phyloP scores from a whole-genome alignment of 148 eudicot species.

The Dysphania ambrosioides region DNA sequence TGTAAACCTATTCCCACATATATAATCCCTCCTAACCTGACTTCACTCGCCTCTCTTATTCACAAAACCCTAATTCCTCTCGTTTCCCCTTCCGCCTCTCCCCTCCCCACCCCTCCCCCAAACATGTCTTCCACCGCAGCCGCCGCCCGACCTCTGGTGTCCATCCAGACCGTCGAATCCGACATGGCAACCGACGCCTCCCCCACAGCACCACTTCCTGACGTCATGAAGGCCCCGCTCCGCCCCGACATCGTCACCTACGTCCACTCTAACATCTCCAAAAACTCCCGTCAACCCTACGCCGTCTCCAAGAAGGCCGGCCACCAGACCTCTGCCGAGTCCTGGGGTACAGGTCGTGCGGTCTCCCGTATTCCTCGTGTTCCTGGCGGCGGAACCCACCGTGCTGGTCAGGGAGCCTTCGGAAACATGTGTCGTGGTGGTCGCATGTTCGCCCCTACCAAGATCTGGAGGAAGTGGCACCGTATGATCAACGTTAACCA shows the following conservation, averaged over 20 bases:
- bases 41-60: no score
- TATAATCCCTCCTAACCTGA: no score
- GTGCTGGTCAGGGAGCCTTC: slow-evolving; percentile 40
- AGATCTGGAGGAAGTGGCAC: slow-evolving; percentile 38
- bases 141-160: slow-evolving; percentile 38
- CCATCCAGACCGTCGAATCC: slow-evolving; percentile 35
- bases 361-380: slow-evolving; percentile 45
- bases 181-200: slow-evolving; percentile 39
- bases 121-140: slow-evolving; percentile 33
- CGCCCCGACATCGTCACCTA: slow-evolving; percentile 40
- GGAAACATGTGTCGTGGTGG: slow-evolving; percentile 79
- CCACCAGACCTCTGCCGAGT: slow-evolving; percentile 46
- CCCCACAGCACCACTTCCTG: slow-evolving; percentile 32
- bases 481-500: slow-evolving; percentile 29
- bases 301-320: slow-evolving; percentile 40
- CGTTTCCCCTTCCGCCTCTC: neutral
- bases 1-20: no score
- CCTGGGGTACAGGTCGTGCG: slow-evolving; percentile 47
- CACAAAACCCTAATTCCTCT: neutral
- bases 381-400: slow-evolving; percentile 41
- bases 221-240: slow-evolving; percentile 38
- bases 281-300: slow-evolving; percentile 43
- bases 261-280: slow-evolving; percentile 39
- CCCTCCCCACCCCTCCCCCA: neutral
- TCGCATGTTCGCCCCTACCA: slow-evolving; percentile 47